phyloP scores from a whole-genome alignment of 2,329 filamentous ascomycete genomes.

The Domatiomyces globalis region DNA sequence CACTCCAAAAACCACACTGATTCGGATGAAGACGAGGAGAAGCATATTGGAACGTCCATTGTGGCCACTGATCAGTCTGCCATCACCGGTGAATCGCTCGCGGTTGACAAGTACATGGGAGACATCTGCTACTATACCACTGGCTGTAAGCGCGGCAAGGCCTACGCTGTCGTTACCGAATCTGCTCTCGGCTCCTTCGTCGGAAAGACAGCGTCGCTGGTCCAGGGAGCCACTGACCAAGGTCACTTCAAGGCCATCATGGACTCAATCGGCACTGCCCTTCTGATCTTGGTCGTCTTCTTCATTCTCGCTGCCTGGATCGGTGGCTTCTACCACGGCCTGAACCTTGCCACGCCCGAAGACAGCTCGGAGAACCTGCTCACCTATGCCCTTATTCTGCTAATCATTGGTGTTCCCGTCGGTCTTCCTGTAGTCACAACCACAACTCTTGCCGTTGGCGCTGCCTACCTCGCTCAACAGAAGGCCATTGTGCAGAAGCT shows the following conservation, averaged over 20 bases:
- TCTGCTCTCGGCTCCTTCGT: constrained; percentile 62
- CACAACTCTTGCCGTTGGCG: constrained; percentile 62
- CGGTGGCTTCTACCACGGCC: constrained; percentile 61
- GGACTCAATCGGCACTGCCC: constrained; percentile 62
- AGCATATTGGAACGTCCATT: constrained; percentile 51
- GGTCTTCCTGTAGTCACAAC: constrained; percentile 68
- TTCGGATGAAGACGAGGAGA: constrained; percentile 45
- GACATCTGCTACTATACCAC: constrained; percentile 66
- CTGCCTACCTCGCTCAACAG: constrained; percentile 62
- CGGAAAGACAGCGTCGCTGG: constrained; percentile 58
- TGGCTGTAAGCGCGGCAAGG: constrained; percentile 67
- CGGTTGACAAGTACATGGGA: constrained; percentile 66
- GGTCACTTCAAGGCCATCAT: constrained; percentile 75
- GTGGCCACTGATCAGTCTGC: constrained; percentile 64
- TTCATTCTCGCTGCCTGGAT: constrained; percentile 64
- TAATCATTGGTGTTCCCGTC: constrained; percentile 67
- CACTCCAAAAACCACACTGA: constrained; percentile 45
- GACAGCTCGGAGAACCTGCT: constrained; percentile 49
- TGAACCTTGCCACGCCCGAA: constrained; percentile 47
- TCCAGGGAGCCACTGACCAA: constrained; percentile 60
- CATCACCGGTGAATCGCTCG: constrained; percentile 67
- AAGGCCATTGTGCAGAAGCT: constrained; percentile 70
- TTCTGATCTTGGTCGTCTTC: constrained; percentile 63
- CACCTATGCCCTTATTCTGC: constrained; percentile 53
- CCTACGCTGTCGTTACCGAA: constrained; percentile 53